These are phyloP conservation scores for Torrubiellomyces zombiae DNA, from an alignment of 2,329 filamentous ascomycete species.

Conservation along the genomic window DNA sequence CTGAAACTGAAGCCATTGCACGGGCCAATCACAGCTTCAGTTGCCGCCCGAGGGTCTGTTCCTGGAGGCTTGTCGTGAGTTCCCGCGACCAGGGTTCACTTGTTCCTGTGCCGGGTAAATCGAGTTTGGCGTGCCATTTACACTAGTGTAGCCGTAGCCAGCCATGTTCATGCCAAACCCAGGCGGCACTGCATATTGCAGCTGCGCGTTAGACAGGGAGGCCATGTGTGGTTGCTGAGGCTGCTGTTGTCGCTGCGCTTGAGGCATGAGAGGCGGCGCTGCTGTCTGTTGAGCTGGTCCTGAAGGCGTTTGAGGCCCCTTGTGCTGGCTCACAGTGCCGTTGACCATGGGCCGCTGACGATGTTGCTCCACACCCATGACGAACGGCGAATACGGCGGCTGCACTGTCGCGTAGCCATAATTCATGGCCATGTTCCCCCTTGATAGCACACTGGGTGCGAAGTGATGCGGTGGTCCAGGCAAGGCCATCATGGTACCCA, in stretches of 20 bases:
- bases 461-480: no score
- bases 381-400: conserved; percentile 36
- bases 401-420: conserved; percentile 42
- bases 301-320: conserved; percentile 18
- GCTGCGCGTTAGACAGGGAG: conserved; percentile 23
- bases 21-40: no score
- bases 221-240: no score
- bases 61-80: no score
- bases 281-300: no score
- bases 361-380: conserved; percentile 37
- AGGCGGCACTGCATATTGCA: conserved; percentile 29
- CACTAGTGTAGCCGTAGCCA: conserved; percentile 27
- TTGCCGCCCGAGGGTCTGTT: no score
- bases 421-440: no score
- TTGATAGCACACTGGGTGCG: no score
- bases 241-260: conserved; percentile 27
- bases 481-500: no score
- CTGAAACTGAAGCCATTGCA: no score
- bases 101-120: conserved; percentile 38
- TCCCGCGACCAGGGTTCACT: conserved; percentile 35
- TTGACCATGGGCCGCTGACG: conserved; percentile 33
- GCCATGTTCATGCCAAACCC: conserved; percentile 32
- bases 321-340: conserved; percentile 32
- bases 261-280: conserved; percentile 25
- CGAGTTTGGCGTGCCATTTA: conserved; percentile 30